Base-by-base conservation (phyloP, 2,329 filamentous ascomycete genomes). In the Botrytis pseudocinerea region DNA sequence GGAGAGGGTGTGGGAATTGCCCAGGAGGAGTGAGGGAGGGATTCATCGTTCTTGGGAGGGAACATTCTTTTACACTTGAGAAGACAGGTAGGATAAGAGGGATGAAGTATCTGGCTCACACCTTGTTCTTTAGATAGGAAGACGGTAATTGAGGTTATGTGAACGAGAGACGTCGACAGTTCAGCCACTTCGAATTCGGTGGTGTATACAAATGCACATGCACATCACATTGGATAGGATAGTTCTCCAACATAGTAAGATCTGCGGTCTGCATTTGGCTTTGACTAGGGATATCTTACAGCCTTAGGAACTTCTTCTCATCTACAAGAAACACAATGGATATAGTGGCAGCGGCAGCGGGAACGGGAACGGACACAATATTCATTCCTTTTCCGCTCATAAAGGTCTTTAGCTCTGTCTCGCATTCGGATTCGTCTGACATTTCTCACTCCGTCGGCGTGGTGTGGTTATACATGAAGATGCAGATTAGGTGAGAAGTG, bases 81-180 rank as follows among this genome's bases (percentile, higher is more conserved):
- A 18, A 14, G 16, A 57, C 14, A 10, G 20, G 32, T 14, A 22
- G 57, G 14, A n/a, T 46, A 4, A 28, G 51, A 35, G 35, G 28
- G 54, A 35, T 35, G 4, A 28, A 20, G 20, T 9, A 16, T 59
- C 16, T 18, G 8, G 46, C 25, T 51, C 14, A 51, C 25, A 51
- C 14, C 10, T 2, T 2, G 25, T n/a, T 51, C 25, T n/a, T 1
- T 1, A n/a, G 5, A 51, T 5, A n/a, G 0, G 12, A 7, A 51
- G 25, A 51, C 12, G 5, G 4, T n/a, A n/a, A 51, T 16, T 14
- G 25, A 51, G 48, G 12, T 28, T 28, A 9, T 54, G 18, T 28
- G 25, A 14, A 28, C n/a, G 51, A 54, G 51, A 54, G 14, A 25
- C 3, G n/a, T 54, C 28, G n/a, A 28, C 51, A 18, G 1, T 28